Evolutionary conservation across 805 yeast genomes (phyloP).

Genomic region (Pichia gijzeniarum): DNA sequence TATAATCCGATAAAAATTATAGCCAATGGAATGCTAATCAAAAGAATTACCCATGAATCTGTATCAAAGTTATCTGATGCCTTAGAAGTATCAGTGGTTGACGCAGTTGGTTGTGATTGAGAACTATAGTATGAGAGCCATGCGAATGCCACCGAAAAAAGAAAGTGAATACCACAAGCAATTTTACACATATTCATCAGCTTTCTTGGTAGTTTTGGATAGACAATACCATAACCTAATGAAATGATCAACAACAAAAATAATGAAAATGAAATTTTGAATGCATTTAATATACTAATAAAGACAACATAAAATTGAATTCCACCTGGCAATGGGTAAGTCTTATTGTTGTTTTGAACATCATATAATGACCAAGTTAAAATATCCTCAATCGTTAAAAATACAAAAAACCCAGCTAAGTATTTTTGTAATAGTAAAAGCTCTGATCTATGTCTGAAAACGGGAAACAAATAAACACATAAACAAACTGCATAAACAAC

Average conservation of each 20-base stretch:
- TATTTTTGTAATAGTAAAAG: conserved; percentile 86
- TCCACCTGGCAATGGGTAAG: conserved; percentile 31
- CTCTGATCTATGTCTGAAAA: conserved; percentile 80
- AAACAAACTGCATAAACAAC: conserved; percentile 76
- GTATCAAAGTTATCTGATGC: conserved; percentile 47
- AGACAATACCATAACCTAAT: conserved; percentile 92
- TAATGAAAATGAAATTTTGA: conserved; percentile 80
- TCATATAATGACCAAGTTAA: conserved; percentile 91
- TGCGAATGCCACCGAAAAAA: conserved; percentile 47
- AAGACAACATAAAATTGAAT: conserved; percentile 72
- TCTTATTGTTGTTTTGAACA: conserved; percentile 52
- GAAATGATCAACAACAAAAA: conserved; percentile 80
- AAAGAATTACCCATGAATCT: conserved; percentile 39
- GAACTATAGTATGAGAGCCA: conserved; percentile 36
- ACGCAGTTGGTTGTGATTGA: conserved; percentile 29
- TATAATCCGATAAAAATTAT: conserved; percentile 68
- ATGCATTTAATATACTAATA: conserved; percentile 71
- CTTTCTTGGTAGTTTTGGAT: conserved; percentile 71
- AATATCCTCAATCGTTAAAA: conserved; percentile 77
- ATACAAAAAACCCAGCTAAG: conserved; percentile 76
- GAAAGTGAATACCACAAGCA: conserved; percentile 51
- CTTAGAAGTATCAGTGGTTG: conserved; percentile 30
- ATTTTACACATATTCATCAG: conserved; percentile 66
- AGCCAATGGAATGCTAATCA: conserved; percentile 65
- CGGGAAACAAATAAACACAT: conserved; percentile 79